phyloP scores from a whole-genome alignment of 768 basidiomycete genomes.

The Suillus discolor region DNA sequence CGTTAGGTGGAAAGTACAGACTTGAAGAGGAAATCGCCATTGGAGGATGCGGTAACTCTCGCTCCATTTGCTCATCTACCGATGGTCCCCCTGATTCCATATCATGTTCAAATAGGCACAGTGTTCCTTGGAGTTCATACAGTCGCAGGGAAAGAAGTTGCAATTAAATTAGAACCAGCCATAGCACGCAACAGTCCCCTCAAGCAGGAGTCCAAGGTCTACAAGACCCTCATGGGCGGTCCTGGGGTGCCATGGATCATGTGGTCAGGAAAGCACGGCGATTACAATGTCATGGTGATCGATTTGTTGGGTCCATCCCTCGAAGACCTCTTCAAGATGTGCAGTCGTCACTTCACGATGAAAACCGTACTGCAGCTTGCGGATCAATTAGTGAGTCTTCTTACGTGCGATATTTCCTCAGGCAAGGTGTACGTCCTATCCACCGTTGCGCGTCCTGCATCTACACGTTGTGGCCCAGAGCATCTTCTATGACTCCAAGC shows the following conservation, averaged over 20 bases:
- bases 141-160: constrained; percentile 80
- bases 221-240: constrained; percentile 88
- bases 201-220: constrained; percentile 88
- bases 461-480: background rate
- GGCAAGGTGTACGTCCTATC: background rate
- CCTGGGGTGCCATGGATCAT: constrained; percentile 91
- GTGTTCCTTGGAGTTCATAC: constrained; percentile 81
- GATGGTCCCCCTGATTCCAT: constrained; percentile 14
- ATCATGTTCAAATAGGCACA: constrained; percentile 49
- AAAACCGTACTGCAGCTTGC: constrained; percentile 94
- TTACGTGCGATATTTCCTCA: background rate
- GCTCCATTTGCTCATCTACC: background rate
- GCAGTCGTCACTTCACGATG: constrained; percentile 89
- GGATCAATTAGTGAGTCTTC: constrained; percentile 82
- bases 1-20: constrained; percentile 76
- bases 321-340: constrained; percentile 86
- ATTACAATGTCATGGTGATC: constrained; percentile 98
- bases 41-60: constrained; percentile 67
- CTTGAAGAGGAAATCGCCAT: constrained; percentile 81
- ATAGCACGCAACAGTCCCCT: constrained; percentile 61
- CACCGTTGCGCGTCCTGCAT: background rate
- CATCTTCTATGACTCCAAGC: constrained; percentile 3
- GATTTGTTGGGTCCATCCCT: constrained; percentile 92
- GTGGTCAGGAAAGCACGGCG: constrained; percentile 88
- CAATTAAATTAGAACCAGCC: constrained; percentile 81